Conservation (phyloP, 2,329 filamentous ascomycete species). For the Ramichloridium luteum region DNA sequence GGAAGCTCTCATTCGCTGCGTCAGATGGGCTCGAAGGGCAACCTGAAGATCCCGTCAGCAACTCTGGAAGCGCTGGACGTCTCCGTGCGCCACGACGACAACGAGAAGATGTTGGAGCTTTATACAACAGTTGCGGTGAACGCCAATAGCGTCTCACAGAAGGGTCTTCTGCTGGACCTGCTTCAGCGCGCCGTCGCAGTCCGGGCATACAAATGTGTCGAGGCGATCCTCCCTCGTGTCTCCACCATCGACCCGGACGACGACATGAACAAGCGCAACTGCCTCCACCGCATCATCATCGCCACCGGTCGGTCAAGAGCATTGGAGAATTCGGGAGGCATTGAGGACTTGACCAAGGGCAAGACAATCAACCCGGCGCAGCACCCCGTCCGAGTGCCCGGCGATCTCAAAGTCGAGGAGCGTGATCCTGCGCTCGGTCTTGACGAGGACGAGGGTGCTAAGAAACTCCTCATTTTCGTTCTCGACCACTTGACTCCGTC, state of each 20-base stretch:
- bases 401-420: constrained; percentile 54
- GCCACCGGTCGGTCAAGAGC: constrained; percentile 69
- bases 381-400: constrained; percentile 50
- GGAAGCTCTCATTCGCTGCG: constrained; percentile 52
- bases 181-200: constrained; percentile 65
- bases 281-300: constrained; percentile 83
- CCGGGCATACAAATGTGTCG: constrained; percentile 56
- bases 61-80: constrained; percentile 61
- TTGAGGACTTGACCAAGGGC: constrained; percentile 38
- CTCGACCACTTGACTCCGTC: constrained; percentile 55
- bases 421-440: constrained; percentile 45
- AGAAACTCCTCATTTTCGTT: constrained; percentile 51
- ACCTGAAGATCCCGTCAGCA: constrained; percentile 56
- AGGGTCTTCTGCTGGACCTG: constrained; percentile 64
- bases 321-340: constrained; percentile 28
- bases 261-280: constrained; percentile 89
- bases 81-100: constrained; percentile 58
- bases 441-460: constrained; percentile 59
- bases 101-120: constrained; percentile 40
- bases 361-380: constrained; percentile 66
- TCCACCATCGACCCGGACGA: constrained; percentile 70
- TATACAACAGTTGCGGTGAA: constrained; percentile 11
- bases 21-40: constrained; percentile 61
- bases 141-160: constrained; percentile 39
- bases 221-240: constrained; percentile 56